phyloP scores from a whole-genome alignment of 805 yeast genomes.

The Starmerella geochares region DNA sequence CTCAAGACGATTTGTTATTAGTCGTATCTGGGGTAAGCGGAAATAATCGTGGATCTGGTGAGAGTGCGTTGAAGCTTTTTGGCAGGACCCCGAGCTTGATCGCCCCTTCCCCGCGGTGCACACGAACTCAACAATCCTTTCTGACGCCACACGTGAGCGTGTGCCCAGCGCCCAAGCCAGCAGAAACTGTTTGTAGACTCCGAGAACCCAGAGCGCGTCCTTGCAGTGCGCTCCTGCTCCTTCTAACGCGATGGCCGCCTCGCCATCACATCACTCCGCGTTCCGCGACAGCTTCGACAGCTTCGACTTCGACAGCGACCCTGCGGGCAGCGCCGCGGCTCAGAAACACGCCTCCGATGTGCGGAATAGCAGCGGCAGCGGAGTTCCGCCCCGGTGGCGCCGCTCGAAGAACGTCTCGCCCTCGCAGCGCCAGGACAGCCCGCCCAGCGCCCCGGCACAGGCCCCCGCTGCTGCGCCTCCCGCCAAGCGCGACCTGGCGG shows the following conservation, averaged over 20 bases:
- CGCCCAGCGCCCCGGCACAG: background rate
- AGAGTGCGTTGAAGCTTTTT: background rate
- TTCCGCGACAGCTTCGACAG: slow-evolving; percentile 21
- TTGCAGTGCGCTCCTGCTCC: background rate
- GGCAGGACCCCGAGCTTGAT: background rate
- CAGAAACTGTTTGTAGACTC: background rate
- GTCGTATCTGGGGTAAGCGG: slow-evolving; percentile 9
- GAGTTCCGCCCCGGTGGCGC: slow-evolving; percentile 8
- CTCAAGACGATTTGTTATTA: background rate
- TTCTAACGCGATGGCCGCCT: background rate
- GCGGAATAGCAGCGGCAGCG: slow-evolving; percentile 2
- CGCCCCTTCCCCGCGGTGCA: background rate
- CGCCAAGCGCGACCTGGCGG: too few relatives aligned
- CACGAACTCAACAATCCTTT: background rate
- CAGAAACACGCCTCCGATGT: slow-evolving; percentile 1
- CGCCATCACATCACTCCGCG: slow-evolving; percentile 1
- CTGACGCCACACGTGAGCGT: background rate
- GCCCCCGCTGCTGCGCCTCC: too few relatives aligned
- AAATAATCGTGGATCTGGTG: slow-evolving; percentile 1
- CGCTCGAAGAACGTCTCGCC: slow-evolving; percentile 3
- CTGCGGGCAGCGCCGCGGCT: slow-evolving; percentile 2
- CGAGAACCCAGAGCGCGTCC: background rate
- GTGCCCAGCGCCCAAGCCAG: background rate
- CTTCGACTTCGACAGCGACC: slow-evolving; percentile 17
- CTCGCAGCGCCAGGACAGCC: background rate